Evolutionary conservation across 345 rosid species (phyloP), one percentile per base, ranked within the genome.

Genomic region (Heritiera fomes): DNA sequence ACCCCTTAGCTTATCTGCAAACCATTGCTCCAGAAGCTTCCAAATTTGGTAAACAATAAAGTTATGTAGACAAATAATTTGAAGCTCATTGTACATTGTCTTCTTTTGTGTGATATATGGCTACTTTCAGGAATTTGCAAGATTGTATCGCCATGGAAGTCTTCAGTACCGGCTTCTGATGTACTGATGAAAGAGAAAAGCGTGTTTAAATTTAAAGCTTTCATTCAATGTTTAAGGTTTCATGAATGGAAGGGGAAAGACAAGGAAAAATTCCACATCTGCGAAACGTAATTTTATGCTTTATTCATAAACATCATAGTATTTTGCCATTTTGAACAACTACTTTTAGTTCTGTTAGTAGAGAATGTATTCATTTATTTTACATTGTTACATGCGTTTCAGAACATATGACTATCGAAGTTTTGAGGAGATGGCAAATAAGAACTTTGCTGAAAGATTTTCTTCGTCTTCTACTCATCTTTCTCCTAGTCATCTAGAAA

Each of bases 1-100:
- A 89, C 80, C 95, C 93, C 15, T 79, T 91, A 64, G 73, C 80
- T 74, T 91, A 82, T 82, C 77, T 88, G 45, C 89, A 87, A 67
- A 84, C 80, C 80, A 86, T 91, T 77, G 87, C 91, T 46, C 90
- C 85, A 14, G 77, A 88, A 65, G 95, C 93, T 66, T 89, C 93
- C 15, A 86, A 71, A 83, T 87, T 81, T 63, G 93, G 93, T 89
- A 82, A n/a, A 23, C 0, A 8, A 45, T 15, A 67, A 18, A 18
- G 8, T 5, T 56, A n/a, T n/a, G 14, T 5, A 2, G 17, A 7
- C 40, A 18, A 46, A 67, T 3, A 8, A 1, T 15, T 32, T 41
- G 10, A 64, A 38, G 20, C 18, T 45, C 72, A 40, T 67, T 12
- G 2, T 41, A 68, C 52, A 8, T 67, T 45, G 8, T n/a, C 5